Percentiles rank a stretch among this genome's conserved stretches.
Conservation (phyloP, 257 asterid species). For the Paraleonurus japonicus region DNA sequence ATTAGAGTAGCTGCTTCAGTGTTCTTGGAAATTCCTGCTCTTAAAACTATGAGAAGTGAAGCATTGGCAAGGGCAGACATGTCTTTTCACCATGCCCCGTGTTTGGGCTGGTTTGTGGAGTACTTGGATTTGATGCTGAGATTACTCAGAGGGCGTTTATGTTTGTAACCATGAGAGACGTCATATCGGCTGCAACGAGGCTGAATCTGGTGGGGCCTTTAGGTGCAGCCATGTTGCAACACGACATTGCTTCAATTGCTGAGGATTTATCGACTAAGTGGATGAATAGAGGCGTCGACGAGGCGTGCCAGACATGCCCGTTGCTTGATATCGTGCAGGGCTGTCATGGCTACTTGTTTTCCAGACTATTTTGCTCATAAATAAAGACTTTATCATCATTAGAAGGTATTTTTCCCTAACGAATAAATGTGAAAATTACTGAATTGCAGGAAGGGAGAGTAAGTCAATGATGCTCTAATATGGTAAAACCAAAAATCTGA, state of each 20-base stretch:
- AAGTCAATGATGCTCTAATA: no score
- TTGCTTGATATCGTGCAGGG: slow-evolving; percentile 89
- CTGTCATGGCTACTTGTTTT: slow-evolving; percentile 90
- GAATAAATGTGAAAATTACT: no score
- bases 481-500: no score
- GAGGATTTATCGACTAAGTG: slow-evolving; percentile 68
- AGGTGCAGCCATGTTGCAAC: slow-evolving; percentile 86
- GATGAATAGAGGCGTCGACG: slow-evolving; percentile 76
- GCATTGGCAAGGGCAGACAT: slow-evolving; percentile 44
- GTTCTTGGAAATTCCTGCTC: slow-evolving; percentile 54
- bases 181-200: slow-evolving; percentile 91
- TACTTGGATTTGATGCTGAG: slow-evolving; percentile 66
- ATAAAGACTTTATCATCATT: no score
- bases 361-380: slow-evolving; percentile 91
- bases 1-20: slow-evolving; percentile 80
- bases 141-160: slow-evolving; percentile 68
- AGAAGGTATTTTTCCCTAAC: no score
- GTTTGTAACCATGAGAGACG: slow-evolving; percentile 84
- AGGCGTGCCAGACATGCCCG: slow-evolving; percentile 90
- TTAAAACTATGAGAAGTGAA: slow-evolving; percentile 53
- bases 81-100: slow-evolving; percentile 75
- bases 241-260: slow-evolving; percentile 52
- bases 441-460: background rate
- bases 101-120: slow-evolving; percentile 80
- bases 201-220: slow-evolving; percentile 83